A percentile compares a stretch with the other conserved stretches of the same genome.
Evolutionary conservation across 1,284 basidiomycete genomes (phyloP).

Genomic region (Calocybe gambosa): DNA sequence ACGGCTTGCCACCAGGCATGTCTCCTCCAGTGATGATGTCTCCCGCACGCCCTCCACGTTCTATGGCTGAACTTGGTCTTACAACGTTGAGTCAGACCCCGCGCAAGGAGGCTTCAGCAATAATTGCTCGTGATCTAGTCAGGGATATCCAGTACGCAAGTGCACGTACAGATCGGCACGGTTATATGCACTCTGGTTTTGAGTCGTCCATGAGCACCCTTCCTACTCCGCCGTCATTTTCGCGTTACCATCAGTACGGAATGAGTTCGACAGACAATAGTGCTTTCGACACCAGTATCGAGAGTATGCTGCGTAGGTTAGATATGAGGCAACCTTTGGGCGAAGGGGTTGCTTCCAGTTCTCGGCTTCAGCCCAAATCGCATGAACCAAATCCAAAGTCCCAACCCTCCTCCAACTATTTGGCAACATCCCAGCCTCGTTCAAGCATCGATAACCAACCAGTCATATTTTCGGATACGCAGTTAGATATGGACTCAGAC

Average conservation of each 20-base stretch:
- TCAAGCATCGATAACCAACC: constrained; percentile 9
- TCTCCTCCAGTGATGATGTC: constrained; percentile 84
- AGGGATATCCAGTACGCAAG: constrained; percentile 38
- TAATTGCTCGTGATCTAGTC: constrained; percentile 59
- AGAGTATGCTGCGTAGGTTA: constrained; percentile 31
- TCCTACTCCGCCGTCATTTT: constrained; percentile 61
- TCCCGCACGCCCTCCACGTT: constrained; percentile 67
- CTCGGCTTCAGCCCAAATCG: constrained; percentile 22
- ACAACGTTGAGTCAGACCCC: constrained; percentile 58
- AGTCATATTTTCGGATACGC: constrained; percentile 18
- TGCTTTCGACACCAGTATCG: constrained; percentile 37
- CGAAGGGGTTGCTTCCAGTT: constrained; percentile 19
- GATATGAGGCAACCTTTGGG: constrained; percentile 24
- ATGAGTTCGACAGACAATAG: constrained; percentile 44
- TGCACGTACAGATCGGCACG: constrained; percentile 21
- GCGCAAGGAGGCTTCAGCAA: constrained; percentile 56
- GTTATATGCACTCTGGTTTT: constrained; percentile 20
- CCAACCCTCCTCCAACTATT: background rate
- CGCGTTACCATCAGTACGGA: constrained; percentile 44
- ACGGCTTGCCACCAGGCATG: constrained; percentile 61
- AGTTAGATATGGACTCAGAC: constrained; percentile 29
- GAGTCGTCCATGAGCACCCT: constrained; percentile 63
- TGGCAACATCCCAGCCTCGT: constrained; percentile 1
- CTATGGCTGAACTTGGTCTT: constrained; percentile 42
- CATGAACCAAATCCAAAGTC: constrained; percentile 9